Conservation (phyloP, 768 basidiomycete species). For the Boletus rubroflammeus region DNA sequence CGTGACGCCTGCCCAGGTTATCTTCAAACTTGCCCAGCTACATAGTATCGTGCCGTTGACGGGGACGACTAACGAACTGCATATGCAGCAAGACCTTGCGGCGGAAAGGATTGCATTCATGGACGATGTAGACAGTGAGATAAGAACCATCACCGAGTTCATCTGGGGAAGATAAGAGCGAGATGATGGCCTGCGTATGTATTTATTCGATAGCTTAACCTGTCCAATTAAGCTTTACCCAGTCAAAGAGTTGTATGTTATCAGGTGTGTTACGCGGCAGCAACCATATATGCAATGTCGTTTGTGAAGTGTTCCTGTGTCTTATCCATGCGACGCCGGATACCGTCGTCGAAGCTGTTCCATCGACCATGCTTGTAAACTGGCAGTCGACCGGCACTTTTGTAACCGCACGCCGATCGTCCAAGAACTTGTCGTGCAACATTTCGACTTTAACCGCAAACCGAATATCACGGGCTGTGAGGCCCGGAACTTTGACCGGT, state of each 20-base stretch:
- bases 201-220: neutral
- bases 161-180: slow-evolving; percentile 28
- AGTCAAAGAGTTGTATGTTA: slow-evolving; percentile 4
- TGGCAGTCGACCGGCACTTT: slow-evolving; percentile 12
- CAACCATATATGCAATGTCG: neutral
- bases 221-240: neutral
- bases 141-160: slow-evolving; percentile 24
- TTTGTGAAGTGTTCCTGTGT: neutral
- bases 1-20: slow-evolving; percentile 59
- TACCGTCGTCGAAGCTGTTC: slow-evolving; percentile 24
- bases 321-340: neutral
- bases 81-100: slow-evolving; percentile 65
- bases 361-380: slow-evolving; percentile 24
- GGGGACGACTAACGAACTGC: slow-evolving; percentile 64
- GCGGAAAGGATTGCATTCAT: slow-evolving; percentile 37
- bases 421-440: slow-evolving; percentile 26
- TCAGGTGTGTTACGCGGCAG: slow-evolving; percentile 1
- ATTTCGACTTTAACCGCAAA: slow-evolving; percentile 44
- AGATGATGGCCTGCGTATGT: neutral
- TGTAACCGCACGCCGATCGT: slow-evolving; percentile 20
- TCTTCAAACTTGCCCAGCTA: slow-evolving; percentile 67
- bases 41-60: slow-evolving; percentile 69
- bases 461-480: slow-evolving; percentile 51
- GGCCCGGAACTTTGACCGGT: slow-evolving; percentile 33
- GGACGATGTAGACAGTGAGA: slow-evolving; percentile 25